These are phyloP conservation scores for Xylaria multiplex DNA, from an alignment of 2,329 filamentous ascomycete genomes.

Conservation along the genomic window DNA sequence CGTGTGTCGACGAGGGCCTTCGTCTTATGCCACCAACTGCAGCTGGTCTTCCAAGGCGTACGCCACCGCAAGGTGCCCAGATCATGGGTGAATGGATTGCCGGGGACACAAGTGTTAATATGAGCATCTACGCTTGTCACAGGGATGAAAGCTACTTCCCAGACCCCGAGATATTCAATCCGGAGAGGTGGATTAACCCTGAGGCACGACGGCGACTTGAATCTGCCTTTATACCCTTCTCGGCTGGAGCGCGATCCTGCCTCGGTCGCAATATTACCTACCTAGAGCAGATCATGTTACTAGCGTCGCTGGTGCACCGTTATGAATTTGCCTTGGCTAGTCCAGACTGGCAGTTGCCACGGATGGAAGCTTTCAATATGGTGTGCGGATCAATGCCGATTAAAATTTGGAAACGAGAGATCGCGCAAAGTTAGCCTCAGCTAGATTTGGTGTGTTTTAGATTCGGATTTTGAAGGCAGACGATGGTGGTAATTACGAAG, in stretches of 20 bases:
- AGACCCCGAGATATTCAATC: not conserved
- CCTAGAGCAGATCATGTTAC: constrained; percentile 4
- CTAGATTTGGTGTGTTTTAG: too few relatives aligned
- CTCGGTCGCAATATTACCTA: constrained; percentile 15
- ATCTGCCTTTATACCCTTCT: constrained; percentile 12
- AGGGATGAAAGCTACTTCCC: constrained; percentile 45
- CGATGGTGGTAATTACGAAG: too few relatives aligned
- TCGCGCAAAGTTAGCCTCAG: not conserved
- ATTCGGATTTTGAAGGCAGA: too few relatives aligned
- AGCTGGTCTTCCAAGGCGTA: constrained; percentile 56
- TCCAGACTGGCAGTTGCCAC: constrained; percentile 9
- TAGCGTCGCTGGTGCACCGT: constrained; percentile 9
- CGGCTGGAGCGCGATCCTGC: constrained; percentile 12
- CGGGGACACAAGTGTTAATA: constrained; percentile 56
- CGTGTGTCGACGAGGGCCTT: constrained; percentile 61
- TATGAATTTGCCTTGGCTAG: constrained; percentile 6
- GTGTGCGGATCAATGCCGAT: constrained; percentile 13
- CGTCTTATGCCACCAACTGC: constrained; percentile 57
- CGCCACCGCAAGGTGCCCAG: constrained; percentile 55
- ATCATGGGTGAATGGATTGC: constrained; percentile 59
- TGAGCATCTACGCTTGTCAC: constrained; percentile 55
- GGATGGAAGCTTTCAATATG: constrained; percentile 14
- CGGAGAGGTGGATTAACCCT: constrained; percentile 5
- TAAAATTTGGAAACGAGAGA: constrained; percentile 11
- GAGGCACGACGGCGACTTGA: not conserved